Evolutionary conservation across 2,329 filamentous ascomycete species (phyloP), one percentile per base, ranked within the genome.

Genomic region (Chaetomium strumarium): DNA sequence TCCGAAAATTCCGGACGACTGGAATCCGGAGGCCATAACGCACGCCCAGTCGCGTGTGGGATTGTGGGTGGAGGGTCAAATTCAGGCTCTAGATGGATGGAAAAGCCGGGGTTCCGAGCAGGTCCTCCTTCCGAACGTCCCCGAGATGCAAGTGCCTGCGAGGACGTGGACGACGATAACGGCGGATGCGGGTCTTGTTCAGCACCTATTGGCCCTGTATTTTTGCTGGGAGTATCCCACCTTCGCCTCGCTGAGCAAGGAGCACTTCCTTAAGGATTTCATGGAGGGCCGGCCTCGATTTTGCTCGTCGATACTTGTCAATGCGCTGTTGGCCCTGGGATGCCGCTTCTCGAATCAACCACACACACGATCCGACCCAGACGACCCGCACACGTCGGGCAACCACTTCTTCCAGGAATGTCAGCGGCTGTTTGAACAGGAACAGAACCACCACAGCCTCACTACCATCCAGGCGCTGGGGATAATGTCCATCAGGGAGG

Each of bases 221-320:
- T 88, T 88, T 59, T 86, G 83, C 70, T 89, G 85, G 79, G 81
- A 86, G 58, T 88, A 90, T 64, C 84, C 86, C 2, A 88, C 85
- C 12, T 88, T 88, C 67, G 81, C 84, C 3, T 81, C 86, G 2
- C 76, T 90, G 41, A 86, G 83, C 62, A 84, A 86, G 63, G 83
- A 87, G 60, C 80, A 85, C 62, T 89, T 88, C 60, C 70, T 85
- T 53, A 75, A 75, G 47, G 85, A 88, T 65, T 87, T 86, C 62
- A 69, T 73, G 36, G 72, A 75, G 10, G 83, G 82, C 1, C 72
- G 78, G 16, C 72, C 75, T 43, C 78, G 84, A 31, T 87, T 83
- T 66, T 89, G 85, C 69, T 88, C 83, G 1, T 68, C 83, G 1
- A 77, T 86, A 16, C 68, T 87, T 2, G 78, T 86, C 46, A 87